A percentile compares a stretch with the other conserved stretches of the same genome.
phyloP scores from a whole-genome alignment of 345 rosid genomes.

The Salix udensis region DNA sequence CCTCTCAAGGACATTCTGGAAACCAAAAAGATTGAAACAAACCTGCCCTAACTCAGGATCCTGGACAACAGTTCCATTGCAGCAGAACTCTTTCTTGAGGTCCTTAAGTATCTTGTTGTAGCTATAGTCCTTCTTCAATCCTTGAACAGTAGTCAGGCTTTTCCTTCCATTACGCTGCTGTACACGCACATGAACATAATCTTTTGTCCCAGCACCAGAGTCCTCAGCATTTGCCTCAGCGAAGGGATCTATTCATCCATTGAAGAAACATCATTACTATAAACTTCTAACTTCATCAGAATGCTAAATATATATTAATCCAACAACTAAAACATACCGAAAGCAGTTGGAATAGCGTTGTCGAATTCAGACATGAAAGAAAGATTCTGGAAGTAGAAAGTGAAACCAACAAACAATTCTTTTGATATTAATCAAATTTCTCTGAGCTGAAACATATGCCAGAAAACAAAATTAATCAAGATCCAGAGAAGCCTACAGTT shows the following conservation, averaged over 20 bases:
- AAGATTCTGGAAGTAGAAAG: constrained; percentile 31
- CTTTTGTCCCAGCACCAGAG: constrained; percentile 36
- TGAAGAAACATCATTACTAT: not conserved
- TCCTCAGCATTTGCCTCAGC: constrained; percentile 57
- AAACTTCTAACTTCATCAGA: not conserved
- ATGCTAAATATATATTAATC: not conserved
- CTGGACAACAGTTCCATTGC: constrained; percentile 92
- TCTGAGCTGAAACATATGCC: constrained; percentile 33
- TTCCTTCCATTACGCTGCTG: constrained; percentile 36
- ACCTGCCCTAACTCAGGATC: constrained; percentile 89
- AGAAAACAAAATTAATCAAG: too few relatives aligned
- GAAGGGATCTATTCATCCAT: constrained; percentile 12
- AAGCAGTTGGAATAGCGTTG: constrained; percentile 59
- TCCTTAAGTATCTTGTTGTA: constrained; percentile 84
- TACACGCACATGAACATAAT: constrained; percentile 31
- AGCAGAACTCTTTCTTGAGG: constrained; percentile 86
- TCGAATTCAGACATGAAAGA: constrained; percentile 83
- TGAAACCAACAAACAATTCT: not conserved
- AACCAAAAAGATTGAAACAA: not conserved
- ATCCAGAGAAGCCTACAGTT: too few relatives aligned
- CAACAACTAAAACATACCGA: constrained; percentile 37
- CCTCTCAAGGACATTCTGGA: not conserved
- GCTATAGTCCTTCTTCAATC: constrained; percentile 76
- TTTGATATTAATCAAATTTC: constrained; percentile 10
- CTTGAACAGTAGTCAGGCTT: constrained; percentile 34